Conservation (phyloP, 805 yeast genomes). For the Lipomyces kockii region DNA sequence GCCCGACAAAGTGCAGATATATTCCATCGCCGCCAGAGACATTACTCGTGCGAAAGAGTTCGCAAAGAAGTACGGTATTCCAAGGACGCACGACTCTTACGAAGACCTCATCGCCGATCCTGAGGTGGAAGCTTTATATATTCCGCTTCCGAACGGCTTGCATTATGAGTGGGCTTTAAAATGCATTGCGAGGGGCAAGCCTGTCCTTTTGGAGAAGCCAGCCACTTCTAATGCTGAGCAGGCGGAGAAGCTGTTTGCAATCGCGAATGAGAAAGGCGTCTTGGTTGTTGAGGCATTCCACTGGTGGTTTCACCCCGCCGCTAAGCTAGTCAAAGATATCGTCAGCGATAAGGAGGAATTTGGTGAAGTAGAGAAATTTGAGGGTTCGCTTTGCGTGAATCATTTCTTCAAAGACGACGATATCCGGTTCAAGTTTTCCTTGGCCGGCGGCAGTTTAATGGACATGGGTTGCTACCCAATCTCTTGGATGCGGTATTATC, state of each 20-base stretch:
- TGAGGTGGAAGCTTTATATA: conserved; percentile 28
- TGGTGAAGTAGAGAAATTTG: conserved; percentile 26
- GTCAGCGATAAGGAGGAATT: conserved; percentile 21
- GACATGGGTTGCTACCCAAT: conserved; percentile 36
- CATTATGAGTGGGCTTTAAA: conserved; percentile 36
- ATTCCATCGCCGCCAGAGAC: conserved; percentile 31
- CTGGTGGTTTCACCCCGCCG: conserved; percentile 35
- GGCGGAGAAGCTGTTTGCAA: conserved; percentile 21
- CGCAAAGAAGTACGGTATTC: conserved; percentile 26
- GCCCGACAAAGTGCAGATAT: conserved; percentile 21
- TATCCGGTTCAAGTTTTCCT: conserved; percentile 17
- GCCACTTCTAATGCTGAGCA: conserved; percentile 29
- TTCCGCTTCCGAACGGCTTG: conserved; percentile 34
- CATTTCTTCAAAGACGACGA: conserved; percentile 2
- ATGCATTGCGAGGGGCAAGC: conserved; percentile 26
- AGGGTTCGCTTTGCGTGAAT: conserved; percentile 19
- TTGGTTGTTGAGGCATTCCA: conserved; percentile 32
- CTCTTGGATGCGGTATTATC: conserved; percentile 32
- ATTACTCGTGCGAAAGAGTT: conserved; percentile 19
- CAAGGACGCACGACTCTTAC: conserved; percentile 22
- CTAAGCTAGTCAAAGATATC: conserved; percentile 17
- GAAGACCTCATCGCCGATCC: conserved; percentile 28
- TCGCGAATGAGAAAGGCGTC: conserved; percentile 20
- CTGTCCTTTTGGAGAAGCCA: conserved; percentile 35
- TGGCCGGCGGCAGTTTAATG: conserved; percentile 33